Conservation (phyloP, 2,329 filamentous ascomycete genomes). For the Iodosphaeria phyllophila region DNA sequence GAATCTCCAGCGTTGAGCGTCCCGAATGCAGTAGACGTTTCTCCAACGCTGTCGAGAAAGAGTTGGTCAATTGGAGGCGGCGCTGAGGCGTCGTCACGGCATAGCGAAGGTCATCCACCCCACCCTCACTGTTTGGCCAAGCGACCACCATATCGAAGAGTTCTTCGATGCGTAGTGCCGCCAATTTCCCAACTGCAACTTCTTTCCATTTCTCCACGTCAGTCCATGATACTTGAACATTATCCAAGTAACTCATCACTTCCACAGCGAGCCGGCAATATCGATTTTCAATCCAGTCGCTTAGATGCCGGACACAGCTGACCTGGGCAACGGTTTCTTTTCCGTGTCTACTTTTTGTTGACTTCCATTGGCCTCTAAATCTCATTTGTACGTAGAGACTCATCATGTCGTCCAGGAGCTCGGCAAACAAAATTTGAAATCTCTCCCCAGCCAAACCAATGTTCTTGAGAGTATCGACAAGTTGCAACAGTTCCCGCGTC, state of each 20-base stretch:
- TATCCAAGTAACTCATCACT: slow-evolving; percentile 30
- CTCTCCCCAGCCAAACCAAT: slow-evolving; percentile 51
- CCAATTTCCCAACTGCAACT: slow-evolving; percentile 48
- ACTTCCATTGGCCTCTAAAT: slow-evolving; percentile 45
- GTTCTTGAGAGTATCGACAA: slow-evolving; percentile 39
- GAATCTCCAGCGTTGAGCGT: slow-evolving; percentile 55
- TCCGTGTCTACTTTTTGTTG: too few species aligned
- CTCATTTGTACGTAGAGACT: slow-evolving; percentile 39
- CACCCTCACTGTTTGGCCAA: slow-evolving; percentile 55
- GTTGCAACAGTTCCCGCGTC: slow-evolving; percentile 29
- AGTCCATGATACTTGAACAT: slow-evolving; percentile 24
- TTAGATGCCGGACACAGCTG: slow-evolving; percentile 36
- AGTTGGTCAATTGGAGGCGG: slow-evolving; percentile 49
- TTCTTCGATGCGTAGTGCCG: slow-evolving; percentile 48
- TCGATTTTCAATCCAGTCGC: slow-evolving; percentile 48
- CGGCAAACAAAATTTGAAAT: slow-evolving; percentile 54
- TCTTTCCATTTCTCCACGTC: slow-evolving; percentile 54
- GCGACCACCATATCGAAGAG: slow-evolving; percentile 63
- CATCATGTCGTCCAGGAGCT: slow-evolving; percentile 50
- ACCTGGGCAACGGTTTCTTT: slow-evolving; percentile 7
- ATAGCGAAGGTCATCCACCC: slow-evolving; percentile 54
- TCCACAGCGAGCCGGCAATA: slow-evolving; percentile 47
- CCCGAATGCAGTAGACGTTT: slow-evolving; percentile 55
- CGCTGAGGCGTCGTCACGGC: slow-evolving; percentile 50
- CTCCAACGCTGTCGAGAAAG: slow-evolving; percentile 47